Evolutionary conservation across 2,329 filamentous ascomycete genomes (phyloP).

Genomic region (Keithomyces neogunnii): DNA sequence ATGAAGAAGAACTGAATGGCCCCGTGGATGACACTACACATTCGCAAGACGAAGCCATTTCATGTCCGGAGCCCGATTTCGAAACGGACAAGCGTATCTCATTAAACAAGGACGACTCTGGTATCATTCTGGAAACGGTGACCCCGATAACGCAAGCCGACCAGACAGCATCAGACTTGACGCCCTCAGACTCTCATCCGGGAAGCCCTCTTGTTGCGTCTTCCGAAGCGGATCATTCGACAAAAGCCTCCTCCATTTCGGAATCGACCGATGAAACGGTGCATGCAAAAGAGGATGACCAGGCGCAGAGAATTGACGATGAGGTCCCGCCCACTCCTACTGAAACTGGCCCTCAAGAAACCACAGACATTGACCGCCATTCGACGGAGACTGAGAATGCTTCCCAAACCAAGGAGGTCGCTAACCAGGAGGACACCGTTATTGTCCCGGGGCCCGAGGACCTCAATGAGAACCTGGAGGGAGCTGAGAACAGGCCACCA

Average conservation of each 20-base stretch:
- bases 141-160: conserved; percentile 36
- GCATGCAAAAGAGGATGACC: conserved; percentile 24
- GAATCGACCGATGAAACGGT: conserved; percentile 55
- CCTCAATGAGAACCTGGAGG: background rate
- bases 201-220: conserved; percentile 43
- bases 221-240: conserved; percentile 51
- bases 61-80: conserved; percentile 14
- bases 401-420: background rate
- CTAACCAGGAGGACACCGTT: background rate
- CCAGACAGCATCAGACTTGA: conserved; percentile 32
- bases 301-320: conserved; percentile 9
- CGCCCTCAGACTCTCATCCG: conserved; percentile 48
- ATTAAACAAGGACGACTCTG: conserved; percentile 45
- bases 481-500: background rate
- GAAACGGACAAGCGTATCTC: conserved; percentile 25
- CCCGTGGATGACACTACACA: conserved; percentile 6
- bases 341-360: background rate
- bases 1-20: conserved; percentile 9
- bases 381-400: background rate
- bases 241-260: conserved; percentile 55
- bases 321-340: background rate
- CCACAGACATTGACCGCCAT: background rate
- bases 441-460: background rate
- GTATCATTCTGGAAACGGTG: conserved; percentile 40
- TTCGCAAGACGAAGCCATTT: conserved; percentile 14